A percentile compares a stretch with the other conserved stretches of the same genome.
Evolutionary conservation across 1,284 basidiomycete genomes (phyloP).

Genomic region (Volvariella surrecta): DNA sequence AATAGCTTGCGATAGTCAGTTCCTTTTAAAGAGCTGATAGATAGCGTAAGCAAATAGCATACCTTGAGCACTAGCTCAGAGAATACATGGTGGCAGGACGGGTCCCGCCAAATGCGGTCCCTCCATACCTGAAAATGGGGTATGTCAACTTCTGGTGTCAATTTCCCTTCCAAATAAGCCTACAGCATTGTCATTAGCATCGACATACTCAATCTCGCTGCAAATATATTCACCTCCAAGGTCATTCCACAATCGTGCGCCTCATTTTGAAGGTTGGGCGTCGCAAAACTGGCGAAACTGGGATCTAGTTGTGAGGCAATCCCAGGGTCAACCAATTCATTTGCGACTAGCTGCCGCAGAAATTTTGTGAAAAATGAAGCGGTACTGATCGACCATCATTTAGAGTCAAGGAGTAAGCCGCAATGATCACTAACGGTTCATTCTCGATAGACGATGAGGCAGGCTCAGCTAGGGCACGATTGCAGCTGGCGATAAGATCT

Average conservation of each 20-base stretch:
- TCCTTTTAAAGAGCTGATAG: constrained; percentile 4
- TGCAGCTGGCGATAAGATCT: constrained; percentile 41
- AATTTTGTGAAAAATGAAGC: constrained; percentile 48
- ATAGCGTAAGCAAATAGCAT: constrained; percentile 2
- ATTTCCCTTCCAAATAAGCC: constrained; percentile 52
- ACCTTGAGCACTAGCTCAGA: constrained; percentile 54
- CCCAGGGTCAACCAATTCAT: constrained; percentile 46
- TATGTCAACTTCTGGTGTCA: constrained; percentile 43
- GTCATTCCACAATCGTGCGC: constrained; percentile 47
- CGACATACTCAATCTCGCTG: constrained; percentile 2
- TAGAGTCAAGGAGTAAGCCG: constrained; percentile 5
- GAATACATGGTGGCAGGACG: constrained; percentile 49
- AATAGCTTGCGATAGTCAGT: constrained; percentile 21
- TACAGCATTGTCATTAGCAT: constrained; percentile 16
- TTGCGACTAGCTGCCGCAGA: constrained; percentile 44
- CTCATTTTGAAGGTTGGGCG: constrained; percentile 43
- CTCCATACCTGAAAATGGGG: constrained; percentile 44
- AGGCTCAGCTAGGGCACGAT: constrained; percentile 27
- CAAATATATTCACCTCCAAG: constrained; percentile 36
- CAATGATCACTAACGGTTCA: constrained; percentile 19
- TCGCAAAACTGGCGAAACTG: constrained; percentile 36
- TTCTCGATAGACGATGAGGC: constrained; percentile 16
- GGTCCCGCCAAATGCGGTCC: constrained; percentile 52
- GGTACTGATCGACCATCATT: constrained; percentile 19
- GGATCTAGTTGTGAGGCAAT: constrained; percentile 44